Conservation (phyloP, 2,329 filamentous ascomycete species). For the Ophiosphaerella narmari region DNA sequence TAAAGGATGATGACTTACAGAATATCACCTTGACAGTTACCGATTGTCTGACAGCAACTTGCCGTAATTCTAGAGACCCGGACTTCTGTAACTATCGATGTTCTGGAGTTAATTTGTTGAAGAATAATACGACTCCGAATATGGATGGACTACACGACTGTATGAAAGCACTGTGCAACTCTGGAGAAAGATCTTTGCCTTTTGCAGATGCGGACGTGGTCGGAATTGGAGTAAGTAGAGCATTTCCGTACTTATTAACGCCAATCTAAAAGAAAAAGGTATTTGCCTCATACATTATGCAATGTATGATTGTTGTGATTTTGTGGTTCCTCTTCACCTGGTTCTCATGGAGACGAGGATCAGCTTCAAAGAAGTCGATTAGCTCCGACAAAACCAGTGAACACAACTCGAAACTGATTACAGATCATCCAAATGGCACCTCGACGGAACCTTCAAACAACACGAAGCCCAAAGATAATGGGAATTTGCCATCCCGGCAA, state of each 20-base stretch:
- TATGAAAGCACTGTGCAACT: conserved; percentile 12
- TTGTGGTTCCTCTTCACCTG: conserved; percentile 12
- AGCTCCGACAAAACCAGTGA: background rate
- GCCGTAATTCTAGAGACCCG: conserved; percentile 12
- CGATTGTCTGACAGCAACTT: conserved; percentile 20
- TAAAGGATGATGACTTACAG: conserved; percentile 2
- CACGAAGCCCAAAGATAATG: too few species aligned
- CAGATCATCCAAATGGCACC: too few species aligned
- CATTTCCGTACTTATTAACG: background rate
- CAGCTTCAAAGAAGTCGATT: background rate
- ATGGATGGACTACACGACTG: conserved; percentile 17
- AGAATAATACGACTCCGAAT: conserved; percentile 15
- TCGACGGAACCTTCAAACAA: too few species aligned
- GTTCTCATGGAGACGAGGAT: background rate
- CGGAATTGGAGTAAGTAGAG: conserved; percentile 19
- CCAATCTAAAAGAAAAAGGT: conserved; percentile 10
- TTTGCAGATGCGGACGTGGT: conserved; percentile 24
- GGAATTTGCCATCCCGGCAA: conserved; percentile 1
- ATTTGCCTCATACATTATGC: conserved; percentile 28
- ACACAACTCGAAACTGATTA: background rate
- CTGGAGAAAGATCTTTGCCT: conserved; percentile 11
- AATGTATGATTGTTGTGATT: conserved; percentile 23
- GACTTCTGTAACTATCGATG: conserved; percentile 5
- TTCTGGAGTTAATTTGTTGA: conserved; percentile 14
- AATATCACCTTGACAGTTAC: conserved; percentile 15